Evolutionary conservation across 495 filamentous ascomycete genomes (phyloP).

Genomic region (Penicillium silybi): DNA sequence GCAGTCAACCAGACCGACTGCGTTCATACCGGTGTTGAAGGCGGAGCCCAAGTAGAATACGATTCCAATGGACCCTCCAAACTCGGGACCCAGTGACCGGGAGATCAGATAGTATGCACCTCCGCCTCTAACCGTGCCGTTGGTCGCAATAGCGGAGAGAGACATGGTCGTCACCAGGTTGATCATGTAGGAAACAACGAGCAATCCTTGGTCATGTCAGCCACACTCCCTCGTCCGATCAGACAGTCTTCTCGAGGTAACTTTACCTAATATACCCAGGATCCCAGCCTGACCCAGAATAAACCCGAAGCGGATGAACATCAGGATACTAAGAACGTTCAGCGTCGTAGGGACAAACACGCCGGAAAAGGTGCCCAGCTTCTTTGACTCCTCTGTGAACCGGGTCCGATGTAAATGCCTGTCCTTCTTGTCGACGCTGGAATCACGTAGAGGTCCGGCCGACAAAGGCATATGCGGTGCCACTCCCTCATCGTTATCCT

Average conservation of each 20-base stretch:
- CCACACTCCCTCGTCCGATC: neutral
- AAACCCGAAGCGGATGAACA: slow-evolving; percentile 83
- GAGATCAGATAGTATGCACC: slow-evolving; percentile 90
- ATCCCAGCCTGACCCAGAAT: slow-evolving; percentile 76
- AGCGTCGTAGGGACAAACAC: slow-evolving; percentile 84
- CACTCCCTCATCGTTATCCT: slow-evolving; percentile 2
- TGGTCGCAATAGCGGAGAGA: slow-evolving; percentile 83
- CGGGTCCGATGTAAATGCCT: slow-evolving; percentile 39
- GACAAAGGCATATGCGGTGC: slow-evolving; percentile 12
- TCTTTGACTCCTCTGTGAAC: slow-evolving; percentile 49
- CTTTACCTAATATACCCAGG: slow-evolving; percentile 71
- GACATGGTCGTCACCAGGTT: slow-evolving; percentile 83
- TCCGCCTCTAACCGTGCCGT: slow-evolving; percentile 83
- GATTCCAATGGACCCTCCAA: slow-evolving; percentile 87
- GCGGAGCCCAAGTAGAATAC: slow-evolving; percentile 83
- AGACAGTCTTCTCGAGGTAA: neutral
- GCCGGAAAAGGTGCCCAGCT: slow-evolving; percentile 71
- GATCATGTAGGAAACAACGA: slow-evolving; percentile 68
- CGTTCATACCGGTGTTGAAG: slow-evolving; percentile 85
- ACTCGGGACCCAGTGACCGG: slow-evolving; percentile 80
- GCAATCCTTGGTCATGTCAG: slow-evolving; percentile 52
- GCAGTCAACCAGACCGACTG: slow-evolving; percentile 82
- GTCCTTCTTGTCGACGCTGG: slow-evolving; percentile 33
- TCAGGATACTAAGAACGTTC: slow-evolving; percentile 89
- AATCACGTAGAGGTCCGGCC: slow-evolving; percentile 27